Percentiles rank a stretch among this genome's conserved stretches.
phyloP scores from a whole-genome alignment of 164 flowering plant species.

The Malania oleifera region DNA sequence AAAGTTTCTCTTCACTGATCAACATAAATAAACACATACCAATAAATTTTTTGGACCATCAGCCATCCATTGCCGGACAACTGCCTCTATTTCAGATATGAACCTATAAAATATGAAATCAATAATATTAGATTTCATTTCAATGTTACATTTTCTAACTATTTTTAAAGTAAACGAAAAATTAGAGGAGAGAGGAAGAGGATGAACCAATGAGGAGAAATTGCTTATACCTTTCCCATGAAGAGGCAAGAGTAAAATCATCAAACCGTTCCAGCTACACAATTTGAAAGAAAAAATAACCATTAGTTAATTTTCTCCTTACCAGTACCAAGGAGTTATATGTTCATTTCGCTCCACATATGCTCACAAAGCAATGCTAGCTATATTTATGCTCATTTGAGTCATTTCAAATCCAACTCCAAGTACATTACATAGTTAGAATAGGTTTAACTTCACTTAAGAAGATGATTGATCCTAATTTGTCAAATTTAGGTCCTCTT shows the following conservation, averaged over 20 bases:
- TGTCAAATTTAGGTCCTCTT: no score
- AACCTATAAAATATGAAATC: conserved; percentile 45
- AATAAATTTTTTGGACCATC: conserved; percentile 75
- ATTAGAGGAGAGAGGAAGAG: not conserved
- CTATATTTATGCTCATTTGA: no score
- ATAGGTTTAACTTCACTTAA: no score
- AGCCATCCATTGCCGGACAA: conserved; percentile 74
- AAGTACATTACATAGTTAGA: no score
- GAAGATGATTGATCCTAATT: no score
- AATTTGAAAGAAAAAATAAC: not conserved
- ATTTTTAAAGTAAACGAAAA: not conserved
- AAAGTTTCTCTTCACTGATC: no score
- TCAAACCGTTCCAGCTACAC: conserved; percentile 79
- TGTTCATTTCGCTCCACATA: no score
- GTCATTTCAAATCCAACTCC: no score
- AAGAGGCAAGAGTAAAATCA: conserved; percentile 94
- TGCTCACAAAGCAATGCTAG: no score
- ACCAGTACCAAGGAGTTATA: not conserved
- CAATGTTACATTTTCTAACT: not conserved
- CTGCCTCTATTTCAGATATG: conserved; percentile 91
- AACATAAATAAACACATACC: conserved; percentile 59
- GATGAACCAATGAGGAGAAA: not conserved
- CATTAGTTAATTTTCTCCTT: not conserved
- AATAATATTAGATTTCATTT: not conserved
- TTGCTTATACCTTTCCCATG: conserved; percentile 99